These are phyloP conservation scores for Collybiopsis luxurians DNA, from an alignment of 768 basidiomycete species.

Conservation along the genomic window DNA sequence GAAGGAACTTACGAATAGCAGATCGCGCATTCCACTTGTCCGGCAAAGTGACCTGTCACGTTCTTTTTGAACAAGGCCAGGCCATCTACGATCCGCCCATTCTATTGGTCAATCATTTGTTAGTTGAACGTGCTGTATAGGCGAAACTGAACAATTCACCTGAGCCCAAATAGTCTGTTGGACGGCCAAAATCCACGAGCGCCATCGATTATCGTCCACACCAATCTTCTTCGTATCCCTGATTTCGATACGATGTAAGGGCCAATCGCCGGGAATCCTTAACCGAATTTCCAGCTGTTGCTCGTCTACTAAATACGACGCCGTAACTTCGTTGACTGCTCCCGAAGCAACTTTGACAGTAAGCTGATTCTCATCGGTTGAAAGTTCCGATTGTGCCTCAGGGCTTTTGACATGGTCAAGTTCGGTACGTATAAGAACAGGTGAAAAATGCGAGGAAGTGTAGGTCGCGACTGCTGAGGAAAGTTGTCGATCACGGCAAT, in stretches of 20 bases:
- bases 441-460: constrained; percentile 85
- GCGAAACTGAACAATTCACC: too few species aligned
- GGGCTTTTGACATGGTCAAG: constrained; percentile 69
- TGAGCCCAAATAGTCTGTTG: constrained; percentile 89
- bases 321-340: constrained; percentile 73
- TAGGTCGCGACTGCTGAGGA: constrained; percentile 72
- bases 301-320: constrained; percentile 87
- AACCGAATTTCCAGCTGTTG: constrained; percentile 88
- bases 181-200: constrained; percentile 90
- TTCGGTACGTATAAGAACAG: constrained; percentile 81
- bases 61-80: constrained; percentile 92
- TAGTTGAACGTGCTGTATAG: too few species aligned
- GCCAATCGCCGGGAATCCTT: constrained; percentile 88
- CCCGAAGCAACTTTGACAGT: constrained; percentile 71
- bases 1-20: constrained; percentile 75
- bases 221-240: constrained; percentile 81
- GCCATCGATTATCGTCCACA: constrained; percentile 87
- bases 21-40: constrained; percentile 94
- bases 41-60: constrained; percentile 89
- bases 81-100: constrained; percentile 87
- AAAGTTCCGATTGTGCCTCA: constrained; percentile 48
- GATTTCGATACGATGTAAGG: constrained; percentile 85
- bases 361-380: constrained; percentile 64
- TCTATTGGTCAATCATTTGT: constrained; percentile 49
- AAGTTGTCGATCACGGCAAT: constrained; percentile 87